Evolutionary conservation across 495 filamentous ascomycete species (phyloP), one percentile per base, ranked within the genome.

Genomic region (Trypethelium eluteriae): DNA sequence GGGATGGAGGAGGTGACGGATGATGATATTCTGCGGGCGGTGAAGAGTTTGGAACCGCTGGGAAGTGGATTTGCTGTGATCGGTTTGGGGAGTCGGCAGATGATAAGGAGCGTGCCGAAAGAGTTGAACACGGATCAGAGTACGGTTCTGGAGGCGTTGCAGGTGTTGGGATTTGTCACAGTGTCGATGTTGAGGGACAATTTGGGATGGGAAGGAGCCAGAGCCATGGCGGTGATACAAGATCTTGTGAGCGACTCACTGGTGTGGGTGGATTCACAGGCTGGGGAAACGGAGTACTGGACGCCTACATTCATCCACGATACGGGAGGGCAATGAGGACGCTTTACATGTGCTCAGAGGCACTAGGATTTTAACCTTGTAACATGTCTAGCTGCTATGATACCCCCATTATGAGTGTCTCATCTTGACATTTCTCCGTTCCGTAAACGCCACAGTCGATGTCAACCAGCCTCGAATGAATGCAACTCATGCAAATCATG

Each of bases 91-190:
- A 83, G 83, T 69, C 90, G 90, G 74, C 82, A 88, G 64, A 95
- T 94, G 78, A 95, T 98, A 62, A 85, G 95, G 25, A 96, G 91
- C 1, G 86, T 98, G 41, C 95, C 94, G 1, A 96, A 96, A 77
- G 95, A 99, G 78, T 83, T 99, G 64, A 97, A 96, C 72, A 92
- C 86, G 14, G 94, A 99, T 74, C 94, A 99, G 79, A 86, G 89
- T 62, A 90, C 86, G 7, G 94, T 96, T 14, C 82, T 99, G 7
- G 95, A 98, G 76, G 91, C 86, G 0, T 92, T 91, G 2, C 86
- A 90, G 67, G 76, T 98, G 32, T 79, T 96, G 16, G 92, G 94
- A 0, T 96, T 90, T 74, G 90, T 98, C 34, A 93, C 85, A 63
- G 83, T 92, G 35, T 92, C 90, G 0, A 96, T 99, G 93, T 76